These are phyloP conservation scores for Diophrys appendiculata DNA, from an alignment of 73 alveolate species.

Conservation along the genomic window DNA sequence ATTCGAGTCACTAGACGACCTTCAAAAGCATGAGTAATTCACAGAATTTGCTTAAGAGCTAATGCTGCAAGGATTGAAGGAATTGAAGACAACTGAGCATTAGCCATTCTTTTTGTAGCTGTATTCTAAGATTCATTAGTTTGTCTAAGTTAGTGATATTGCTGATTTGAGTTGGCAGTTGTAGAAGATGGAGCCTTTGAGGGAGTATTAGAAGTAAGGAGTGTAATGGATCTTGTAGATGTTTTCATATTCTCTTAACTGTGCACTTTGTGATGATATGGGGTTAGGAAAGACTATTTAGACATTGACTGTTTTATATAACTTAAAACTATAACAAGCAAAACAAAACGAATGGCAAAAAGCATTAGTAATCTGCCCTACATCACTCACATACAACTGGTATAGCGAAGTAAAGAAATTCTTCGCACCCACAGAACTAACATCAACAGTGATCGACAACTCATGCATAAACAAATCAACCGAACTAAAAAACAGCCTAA, in stretches of 20 bases:
- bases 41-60: neutral
- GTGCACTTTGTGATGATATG: constrained; percentile 99
- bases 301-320: constrained; percentile 85
- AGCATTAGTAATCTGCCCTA: constrained; percentile 92
- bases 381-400: constrained; percentile 96
- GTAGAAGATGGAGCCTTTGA: constrained; percentile 44
- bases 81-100: neutral
- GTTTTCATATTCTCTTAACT: constrained; percentile 88
- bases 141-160: neutral
- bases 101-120: neutral
- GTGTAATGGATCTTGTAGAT: constrained; percentile 94
- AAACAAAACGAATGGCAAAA: constrained; percentile 34
- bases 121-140: neutral
- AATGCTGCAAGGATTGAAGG: neutral
- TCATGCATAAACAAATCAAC: constrained; percentile 11
- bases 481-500: no score
- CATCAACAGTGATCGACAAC: constrained; percentile 64
- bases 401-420: constrained; percentile 85
- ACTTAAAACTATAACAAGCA: neutral
- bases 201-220: constrained; percentile 96
- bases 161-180: neutral
- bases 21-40: neutral
- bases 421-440: constrained; percentile 78
- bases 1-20: neutral
- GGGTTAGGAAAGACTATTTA: constrained; percentile 96